phyloP scores from a whole-genome alignment of 805 yeast genomes.

The Cyberlindnera mycetangii region DNA sequence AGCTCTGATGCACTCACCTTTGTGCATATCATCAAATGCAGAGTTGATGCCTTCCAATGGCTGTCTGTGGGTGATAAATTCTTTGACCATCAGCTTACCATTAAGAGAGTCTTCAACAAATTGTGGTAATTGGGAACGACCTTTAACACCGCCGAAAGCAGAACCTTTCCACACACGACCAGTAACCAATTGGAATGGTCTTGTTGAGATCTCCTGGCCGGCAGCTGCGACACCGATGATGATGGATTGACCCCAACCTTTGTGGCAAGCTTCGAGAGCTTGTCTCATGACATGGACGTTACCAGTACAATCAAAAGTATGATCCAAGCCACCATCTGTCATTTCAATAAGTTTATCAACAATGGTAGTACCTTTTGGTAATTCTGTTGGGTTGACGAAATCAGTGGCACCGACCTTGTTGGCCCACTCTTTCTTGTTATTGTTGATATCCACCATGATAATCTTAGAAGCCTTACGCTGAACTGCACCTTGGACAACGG shows the following conservation, averaged over 20 bases:
- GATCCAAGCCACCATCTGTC: conserved; percentile 97
- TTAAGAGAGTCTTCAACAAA: conserved; percentile 80
- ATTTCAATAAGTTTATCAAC: conserved; percentile 80
- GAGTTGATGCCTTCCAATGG: conserved; percentile 72
- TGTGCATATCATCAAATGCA: conserved; percentile 94
- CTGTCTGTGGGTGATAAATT: conserved; percentile 90
- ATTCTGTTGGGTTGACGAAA: conserved; percentile 75
- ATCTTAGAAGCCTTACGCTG: conserved; percentile 77
- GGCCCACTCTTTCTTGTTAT: conserved; percentile 82
- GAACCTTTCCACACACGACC: conserved; percentile 99
- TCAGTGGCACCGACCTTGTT: conserved; percentile 94
- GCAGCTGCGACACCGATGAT: conserved; percentile 99
- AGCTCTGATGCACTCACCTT: conserved; percentile 92
- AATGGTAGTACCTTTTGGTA: conserved; percentile 71
- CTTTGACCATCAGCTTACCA: conserved; percentile 86
- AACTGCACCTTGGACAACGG: conserved; percentile 93
- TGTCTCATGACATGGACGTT: conserved; percentile 91
- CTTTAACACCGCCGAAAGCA: conserved; percentile 99
- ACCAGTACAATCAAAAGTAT: conserved; percentile 97
- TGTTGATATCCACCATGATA: conserved; percentile 85
- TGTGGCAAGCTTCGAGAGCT: conserved; percentile 96
- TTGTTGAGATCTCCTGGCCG: conserved; percentile 92
- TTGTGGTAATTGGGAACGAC: conserved; percentile 91
- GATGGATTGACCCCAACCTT: conserved; percentile 97
- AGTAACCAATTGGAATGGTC: conserved; percentile 98